Evolutionary conservation across 352 stramenopile genomes (phyloP), one percentile per base, ranked within the genome.

Genomic region (Phytophthora idaei): DNA sequence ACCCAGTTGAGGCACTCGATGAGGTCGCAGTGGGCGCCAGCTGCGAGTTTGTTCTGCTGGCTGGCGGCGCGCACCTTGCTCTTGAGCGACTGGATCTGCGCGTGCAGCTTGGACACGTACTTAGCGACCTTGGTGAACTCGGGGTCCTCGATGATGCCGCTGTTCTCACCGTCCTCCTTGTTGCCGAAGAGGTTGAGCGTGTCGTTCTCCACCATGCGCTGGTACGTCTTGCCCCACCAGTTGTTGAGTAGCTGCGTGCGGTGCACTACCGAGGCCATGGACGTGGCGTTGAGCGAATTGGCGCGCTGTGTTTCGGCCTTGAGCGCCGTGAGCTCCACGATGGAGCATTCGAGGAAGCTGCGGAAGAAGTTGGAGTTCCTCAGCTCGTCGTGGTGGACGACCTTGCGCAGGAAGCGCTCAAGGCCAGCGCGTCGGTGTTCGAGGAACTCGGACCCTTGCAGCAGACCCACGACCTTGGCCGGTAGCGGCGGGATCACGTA

Each of bases 401-500:
- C 80, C 67, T 93, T 95, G 63, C 68, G 81, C 53, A 95, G 55
- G 57, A 95, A 95, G 51, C 86, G 82, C 76, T 95, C 85, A 53
- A 95, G 81, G 1, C 87, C 87, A 8, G 62, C 70, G 50, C 87
- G 87, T 0, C 87, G 85, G 41, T 88, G 80, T 68, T 93, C 87
- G 31, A 93, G 80, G 67, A 95, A 95, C 66, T 92, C 87, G 27
- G 76, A 71, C n/a, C 78, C 81, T 36, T 95, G 87, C 42, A 95
- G 67, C 25, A 95, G 60, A 0, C 83, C 83, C 37, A 95, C 83
- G 39, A 92, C 74, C 64, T 95, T 95, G 67, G 80, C 83, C 0
- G 87, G 87, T 44, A 95, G 69, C 41, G 87, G 85, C 12, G 87
- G 87, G 72, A 95, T 90, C 71, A 95, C 91, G 78, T 84, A 95